These are phyloP conservation scores for Fagopyrum esculentum DNA, from an alignment of 148 eudicot species.

Conservation along the genomic window DNA sequence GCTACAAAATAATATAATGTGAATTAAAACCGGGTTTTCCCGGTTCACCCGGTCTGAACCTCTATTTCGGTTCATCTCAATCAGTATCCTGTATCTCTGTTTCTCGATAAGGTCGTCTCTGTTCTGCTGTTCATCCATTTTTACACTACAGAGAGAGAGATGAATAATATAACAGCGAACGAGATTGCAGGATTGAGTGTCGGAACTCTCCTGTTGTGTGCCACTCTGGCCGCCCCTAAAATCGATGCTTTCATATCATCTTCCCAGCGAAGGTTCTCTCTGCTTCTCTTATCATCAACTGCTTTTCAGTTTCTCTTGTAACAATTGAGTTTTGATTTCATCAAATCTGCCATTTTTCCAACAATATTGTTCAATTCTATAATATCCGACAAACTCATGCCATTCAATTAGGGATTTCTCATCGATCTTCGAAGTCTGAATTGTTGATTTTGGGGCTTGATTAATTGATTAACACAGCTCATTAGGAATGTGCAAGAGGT, in stretches of 20 bases:
- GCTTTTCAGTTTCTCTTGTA: not conserved
- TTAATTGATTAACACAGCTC: constrained; percentile 34
- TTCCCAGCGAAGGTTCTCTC: constrained; percentile 56
- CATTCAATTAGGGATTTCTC: too few species aligned
- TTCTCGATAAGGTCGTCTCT: too few species aligned
- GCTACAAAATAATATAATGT: too few species aligned
- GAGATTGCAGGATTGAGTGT: constrained; percentile 67
- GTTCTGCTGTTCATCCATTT: too few species aligned
- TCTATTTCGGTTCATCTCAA: too few species aligned
- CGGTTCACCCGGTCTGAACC: too few species aligned
- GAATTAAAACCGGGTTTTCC: too few species aligned
- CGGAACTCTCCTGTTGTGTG: constrained; percentile 59
- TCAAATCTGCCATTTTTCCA: not conserved
- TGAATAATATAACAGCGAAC: constrained; percentile 63
- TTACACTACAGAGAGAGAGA: constrained; percentile 16
- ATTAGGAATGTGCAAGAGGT: constrained; percentile 68
- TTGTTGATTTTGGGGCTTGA: not conserved
- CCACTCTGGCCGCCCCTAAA: constrained; percentile 71
- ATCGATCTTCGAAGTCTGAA: not conserved
- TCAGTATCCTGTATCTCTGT: too few species aligned
- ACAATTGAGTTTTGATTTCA: not conserved
- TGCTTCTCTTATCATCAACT: not conserved
- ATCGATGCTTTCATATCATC: constrained; percentile 60
- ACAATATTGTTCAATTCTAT: not conserved
- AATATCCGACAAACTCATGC: not conserved